These are phyloP conservation scores for Mantamonas sphyraenae DNA, from an alignment of 78 protist genomes.

Conservation along the genomic window DNA sequence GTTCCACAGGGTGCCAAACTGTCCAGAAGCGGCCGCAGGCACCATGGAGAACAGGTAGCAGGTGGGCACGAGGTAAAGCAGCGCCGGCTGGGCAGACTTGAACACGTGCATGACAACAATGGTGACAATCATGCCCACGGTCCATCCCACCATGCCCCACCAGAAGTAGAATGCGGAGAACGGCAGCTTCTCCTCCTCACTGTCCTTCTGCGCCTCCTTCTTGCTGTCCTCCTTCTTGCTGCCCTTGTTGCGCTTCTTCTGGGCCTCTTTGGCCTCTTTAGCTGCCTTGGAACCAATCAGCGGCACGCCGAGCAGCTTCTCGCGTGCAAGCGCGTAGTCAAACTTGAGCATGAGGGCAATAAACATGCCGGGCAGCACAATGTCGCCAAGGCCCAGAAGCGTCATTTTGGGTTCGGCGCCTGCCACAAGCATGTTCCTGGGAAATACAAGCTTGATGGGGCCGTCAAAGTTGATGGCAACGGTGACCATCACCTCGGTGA, in stretches of 20 bases:
- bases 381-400: conserved; percentile 93
- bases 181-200: too few species aligned
- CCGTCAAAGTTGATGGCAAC: conserved; percentile 87
- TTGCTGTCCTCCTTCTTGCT: conserved; percentile 3
- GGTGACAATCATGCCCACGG: conserved; percentile 61
- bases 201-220: too few species aligned
- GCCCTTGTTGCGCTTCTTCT: not conserved
- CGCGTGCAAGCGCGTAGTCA: too few species aligned
- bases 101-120: conserved; percentile 74
- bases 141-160: conserved; percentile 40
- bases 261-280: not conserved
- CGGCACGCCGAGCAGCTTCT: too few species aligned
- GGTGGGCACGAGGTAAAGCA: conserved; percentile 81
- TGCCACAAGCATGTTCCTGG: conserved; percentile 50
- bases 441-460: conserved; percentile 85
- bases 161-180: conserved; percentile 70
- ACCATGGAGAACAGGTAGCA: too few species aligned
- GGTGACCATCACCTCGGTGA: conserved; percentile 82
- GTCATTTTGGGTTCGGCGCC: conserved; percentile 34
- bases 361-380: conserved; percentile 83
- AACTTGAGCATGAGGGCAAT: conserved; percentile 69
- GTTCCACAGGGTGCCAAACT: too few species aligned
- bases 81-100: conserved; percentile 88
- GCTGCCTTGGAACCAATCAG: too few species aligned
- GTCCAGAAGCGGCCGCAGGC: too few species aligned